Conservation (phyloP, 768 basidiomycete species). For the Pisolithus marmoratus region DNA sequence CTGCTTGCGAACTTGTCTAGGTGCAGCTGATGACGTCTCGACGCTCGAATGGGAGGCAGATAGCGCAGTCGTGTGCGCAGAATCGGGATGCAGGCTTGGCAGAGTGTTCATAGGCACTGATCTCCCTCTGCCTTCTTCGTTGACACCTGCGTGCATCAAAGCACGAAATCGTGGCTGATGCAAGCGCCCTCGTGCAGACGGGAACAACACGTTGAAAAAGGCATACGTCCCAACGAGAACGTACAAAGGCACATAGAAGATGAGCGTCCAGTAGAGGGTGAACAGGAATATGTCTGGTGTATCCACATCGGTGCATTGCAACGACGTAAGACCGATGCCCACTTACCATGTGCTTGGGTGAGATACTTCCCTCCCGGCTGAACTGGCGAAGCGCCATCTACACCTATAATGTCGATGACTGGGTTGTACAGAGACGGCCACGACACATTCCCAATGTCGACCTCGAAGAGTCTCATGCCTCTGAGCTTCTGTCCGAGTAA, state of each 20-base stretch:
- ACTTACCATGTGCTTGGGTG: constrained; percentile 25
- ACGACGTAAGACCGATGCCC: neutral
- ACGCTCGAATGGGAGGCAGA: neutral
- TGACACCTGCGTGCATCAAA: neutral
- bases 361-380: constrained; percentile 33
- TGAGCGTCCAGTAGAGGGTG: constrained; percentile 44
- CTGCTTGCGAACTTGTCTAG: constrained; percentile 10
- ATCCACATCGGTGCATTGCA: neutral
- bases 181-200: constrained; percentile 19
- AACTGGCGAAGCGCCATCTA: constrained; percentile 15
- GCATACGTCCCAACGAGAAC: constrained; percentile 36
- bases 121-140: neutral
- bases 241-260: constrained; percentile 40
- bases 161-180: neutral
- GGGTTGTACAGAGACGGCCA: constrained; percentile 38
- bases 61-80: neutral
- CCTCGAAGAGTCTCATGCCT: neutral
- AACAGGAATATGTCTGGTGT: constrained; percentile 37
- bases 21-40: constrained; percentile 4
- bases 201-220: constrained; percentile 37
- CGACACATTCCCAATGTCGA: constrained; percentile 16
- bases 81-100: neutral
- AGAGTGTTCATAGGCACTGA: neutral
- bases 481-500: neutral
- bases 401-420: constrained; percentile 26